Evolutionary conservation across 2,329 filamentous ascomycete genomes (phyloP), one percentile per base, ranked within the genome.

Genomic region (Fusarium siculi): DNA sequence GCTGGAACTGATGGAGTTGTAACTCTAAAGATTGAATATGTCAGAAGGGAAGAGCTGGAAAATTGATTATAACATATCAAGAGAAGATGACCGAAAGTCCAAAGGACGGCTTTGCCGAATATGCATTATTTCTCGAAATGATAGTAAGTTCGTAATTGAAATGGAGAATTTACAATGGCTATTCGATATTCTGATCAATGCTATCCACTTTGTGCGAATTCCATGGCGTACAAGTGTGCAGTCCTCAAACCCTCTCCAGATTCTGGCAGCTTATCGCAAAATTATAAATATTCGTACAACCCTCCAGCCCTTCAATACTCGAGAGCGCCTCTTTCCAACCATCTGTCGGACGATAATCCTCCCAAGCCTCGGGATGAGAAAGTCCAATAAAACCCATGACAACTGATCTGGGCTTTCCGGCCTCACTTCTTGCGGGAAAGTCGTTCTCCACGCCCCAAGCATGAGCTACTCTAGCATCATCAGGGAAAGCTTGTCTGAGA

Each of bases 391-490:
- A 63, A 3, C 49, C 34, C 50, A 72, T 55, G 0, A 72, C 44
- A 39, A 63, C 34, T 12, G 34, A 23, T 32, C 70, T 57, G 1
- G 11, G 25, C 2, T 34, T 14, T 3, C 63, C 59, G 4, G 62
- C 18, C 25, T 56, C 46, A 4, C 37, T 30, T 28, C 52, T 47
- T 3, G 66, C 55, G 2, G 59, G 68, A 18, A 71, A 71, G n/a
- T 72, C 59, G 1, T 58, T 64, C 23, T 72, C 57, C 4, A 72
- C 6, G 3, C 58, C 34, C 68, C 70, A 72, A 2, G 49, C 63
- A 2, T 60, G 49, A 46, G 58, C 59, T 6, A 72, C 19, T 14
- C 6, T 19, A 2, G 3, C 28, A 12, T 49, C 46, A 28, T 9
- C 16, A 4, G n/a, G 11, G 7, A 28, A 64, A 21, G 5, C 16